Percentiles rank a stretch among this genome's conserved stretches.
Conservation (phyloP, 768 basidiomycete genomes). For the Auricularia sp. region DNA sequence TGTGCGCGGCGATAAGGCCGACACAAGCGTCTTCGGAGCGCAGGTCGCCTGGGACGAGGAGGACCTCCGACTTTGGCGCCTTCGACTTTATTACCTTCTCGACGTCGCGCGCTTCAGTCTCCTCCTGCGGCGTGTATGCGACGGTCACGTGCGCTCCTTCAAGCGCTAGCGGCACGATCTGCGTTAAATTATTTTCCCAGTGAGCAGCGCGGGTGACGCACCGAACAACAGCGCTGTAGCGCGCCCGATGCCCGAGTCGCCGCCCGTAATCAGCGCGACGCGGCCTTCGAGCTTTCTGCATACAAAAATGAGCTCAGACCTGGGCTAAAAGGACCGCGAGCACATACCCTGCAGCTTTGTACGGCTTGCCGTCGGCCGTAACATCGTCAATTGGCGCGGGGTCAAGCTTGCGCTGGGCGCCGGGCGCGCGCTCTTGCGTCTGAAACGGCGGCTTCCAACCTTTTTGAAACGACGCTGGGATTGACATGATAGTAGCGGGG, state of each 20-base stretch:
- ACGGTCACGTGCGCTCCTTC: not conserved
- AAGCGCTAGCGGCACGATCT: not conserved
- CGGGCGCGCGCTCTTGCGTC: conserved; percentile 20
- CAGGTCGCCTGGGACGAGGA: conserved; percentile 29
- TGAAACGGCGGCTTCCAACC: conserved; percentile 26
- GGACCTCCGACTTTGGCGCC: conserved; percentile 29
- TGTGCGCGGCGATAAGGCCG: conserved; percentile 29
- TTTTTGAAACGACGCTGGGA: conserved; percentile 19
- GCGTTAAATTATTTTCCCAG: not conserved
- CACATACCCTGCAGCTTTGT: conserved; percentile 28
- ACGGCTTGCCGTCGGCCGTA: conserved; percentile 34
- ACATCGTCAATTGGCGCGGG: conserved; percentile 32
- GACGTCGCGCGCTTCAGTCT: conserved; percentile 31
- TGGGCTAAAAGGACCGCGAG: not conserved
- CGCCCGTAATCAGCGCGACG: conserved; percentile 40
- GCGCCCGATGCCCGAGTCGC: conserved; percentile 41
- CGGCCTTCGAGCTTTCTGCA: conserved; percentile 34
- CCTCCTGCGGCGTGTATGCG: conserved; percentile 20
- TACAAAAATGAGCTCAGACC: not conserved
- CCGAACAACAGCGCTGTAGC: conserved; percentile 33
- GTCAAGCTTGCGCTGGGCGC: conserved; percentile 22
- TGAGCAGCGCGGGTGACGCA: conserved; percentile 5
- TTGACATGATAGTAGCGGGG: not conserved
- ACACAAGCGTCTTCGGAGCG: conserved; percentile 29
- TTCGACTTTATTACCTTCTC: conserved; percentile 29